Conservation (phyloP, 768 basidiomycete genomes). For the Symmetrospora coprosmae region DNA sequence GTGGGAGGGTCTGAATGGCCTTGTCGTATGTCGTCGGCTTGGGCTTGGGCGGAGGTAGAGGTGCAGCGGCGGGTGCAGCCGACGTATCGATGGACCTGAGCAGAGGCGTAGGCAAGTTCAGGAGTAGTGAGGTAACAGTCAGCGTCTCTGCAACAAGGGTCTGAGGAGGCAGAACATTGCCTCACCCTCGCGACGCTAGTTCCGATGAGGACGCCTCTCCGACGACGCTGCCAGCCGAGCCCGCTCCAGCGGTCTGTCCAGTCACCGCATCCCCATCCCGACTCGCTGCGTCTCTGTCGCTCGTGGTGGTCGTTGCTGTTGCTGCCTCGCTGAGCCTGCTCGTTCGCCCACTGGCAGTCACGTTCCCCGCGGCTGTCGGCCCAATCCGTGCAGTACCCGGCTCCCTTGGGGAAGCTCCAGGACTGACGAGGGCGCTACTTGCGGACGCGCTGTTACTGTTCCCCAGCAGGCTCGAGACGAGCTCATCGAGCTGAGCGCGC, state of each 20-base stretch:
- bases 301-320: constrained; percentile 5
- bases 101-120: too few relatives aligned
- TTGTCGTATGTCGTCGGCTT: constrained; percentile 31
- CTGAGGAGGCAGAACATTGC: too few relatives aligned
- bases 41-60: background rate
- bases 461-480: constrained; percentile 54
- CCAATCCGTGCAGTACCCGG: constrained; percentile 37
- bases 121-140: too few relatives aligned
- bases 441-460: constrained; percentile 56
- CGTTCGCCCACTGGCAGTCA: constrained; percentile 48
- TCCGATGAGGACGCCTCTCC: constrained; percentile 14
- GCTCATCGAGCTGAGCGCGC: constrained; percentile 28
- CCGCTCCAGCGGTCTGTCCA: background rate
- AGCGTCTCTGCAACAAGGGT: too few relatives aligned
- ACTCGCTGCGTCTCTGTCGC: constrained; percentile 10
- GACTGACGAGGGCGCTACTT: constrained; percentile 33
- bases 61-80: background rate
- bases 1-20: constrained; percentile 29
- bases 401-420: constrained; percentile 37
- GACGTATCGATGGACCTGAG: too few relatives aligned
- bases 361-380: constrained; percentile 33
- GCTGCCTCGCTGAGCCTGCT: constrained; percentile 54
- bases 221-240: constrained; percentile 7
- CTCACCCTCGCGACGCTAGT: too few relatives aligned
- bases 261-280: background rate